These are phyloP conservation scores for Aechmea fasciata DNA, from an alignment of 176 grass and related monocot genomes.

Conservation along the genomic window DNA sequence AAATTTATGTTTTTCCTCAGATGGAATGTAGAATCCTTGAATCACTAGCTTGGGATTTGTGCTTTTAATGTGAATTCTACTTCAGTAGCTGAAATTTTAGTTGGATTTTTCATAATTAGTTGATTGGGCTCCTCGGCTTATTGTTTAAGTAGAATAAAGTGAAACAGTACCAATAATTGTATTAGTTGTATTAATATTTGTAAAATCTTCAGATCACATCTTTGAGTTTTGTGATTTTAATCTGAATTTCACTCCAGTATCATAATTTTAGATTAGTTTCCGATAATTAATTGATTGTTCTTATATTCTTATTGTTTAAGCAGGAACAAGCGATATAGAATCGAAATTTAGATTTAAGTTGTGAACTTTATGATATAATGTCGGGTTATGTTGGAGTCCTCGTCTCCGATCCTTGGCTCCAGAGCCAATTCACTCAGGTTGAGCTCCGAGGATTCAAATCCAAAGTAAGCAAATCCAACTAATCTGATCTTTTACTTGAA, in stretches of 20 bases:
- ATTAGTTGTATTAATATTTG: no score
- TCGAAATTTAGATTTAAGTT: no score
- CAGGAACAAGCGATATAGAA: no score
- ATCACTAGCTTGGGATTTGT: neutral
- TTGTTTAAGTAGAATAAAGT: neutral
- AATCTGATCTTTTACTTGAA: neutral
- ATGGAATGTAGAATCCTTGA: neutral
- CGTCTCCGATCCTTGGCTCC: conserved; percentile 90
- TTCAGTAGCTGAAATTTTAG: neutral
- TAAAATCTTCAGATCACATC: neutral
- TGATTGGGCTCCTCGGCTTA: neutral
- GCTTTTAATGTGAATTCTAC: neutral
- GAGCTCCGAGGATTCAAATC: conserved; percentile 81
- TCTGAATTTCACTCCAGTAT: no score
- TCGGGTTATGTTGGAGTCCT: conserved; percentile 75
- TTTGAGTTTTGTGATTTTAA: no score
- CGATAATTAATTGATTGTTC: no score
- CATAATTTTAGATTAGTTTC: no score
- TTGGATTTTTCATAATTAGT: neutral
- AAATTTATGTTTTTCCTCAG: neutral
- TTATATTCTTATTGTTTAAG: no score
- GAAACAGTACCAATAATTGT: neutral
- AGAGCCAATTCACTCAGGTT: conserved; percentile 96
- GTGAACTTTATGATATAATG: conserved; percentile 24
- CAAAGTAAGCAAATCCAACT: conserved; percentile 42